Base-by-base conservation (phyloP, 805 yeast species). In the Schwanniomyces sp. region DNA sequence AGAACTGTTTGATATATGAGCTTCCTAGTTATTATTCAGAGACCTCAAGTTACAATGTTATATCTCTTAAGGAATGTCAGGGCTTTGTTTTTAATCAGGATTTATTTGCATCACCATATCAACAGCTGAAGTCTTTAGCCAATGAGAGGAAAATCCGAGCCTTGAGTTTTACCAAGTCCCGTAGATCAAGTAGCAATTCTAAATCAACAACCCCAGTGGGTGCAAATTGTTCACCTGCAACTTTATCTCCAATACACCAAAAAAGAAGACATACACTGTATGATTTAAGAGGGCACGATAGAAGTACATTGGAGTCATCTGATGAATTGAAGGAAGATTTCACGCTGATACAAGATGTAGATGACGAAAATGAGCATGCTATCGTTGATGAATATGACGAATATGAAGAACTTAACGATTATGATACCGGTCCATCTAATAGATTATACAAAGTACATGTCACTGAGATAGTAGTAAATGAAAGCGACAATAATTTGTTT, bases 31-130 rank as follows among this genome's bases (percentile, higher is more conserved):
- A 70, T 49, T 63, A 61, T 34, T 54, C 59, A 34, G 64, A 61
- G 25, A 41, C 61, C 3, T 46, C 63, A 1, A 55, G 66, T 42
- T 64, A 61, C 48, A 67, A 59, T 47, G 63, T 70, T 12, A 71
- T 84, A 32, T 73, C 79, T 12, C 66, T 84, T 34, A 74, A 72
- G 21, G 86, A 85, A 56, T 78, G 85, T 28, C 91, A 86, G 58
- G 94, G 94, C 2, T 86, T 86, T 56, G 64, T 79, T 2, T 86
- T 89, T 80, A 86, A 86, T 60, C 91, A 86, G 58, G 91, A 86
- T 56, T 65, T 85, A 40, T 86, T 85, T 72, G 91, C 90, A 2
- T 73, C 84, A 1, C 83, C 84, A 26, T 83, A 81, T 60, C 88
- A 84, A 57, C 91, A 86, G 48, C 72, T 64, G 63, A 53, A 65